Percentiles rank a stretch among this genome's conserved stretches.
phyloP scores from a whole-genome alignment of 2,329 filamentous ascomycete species.

The Pestalotiopsis sp. region DNA sequence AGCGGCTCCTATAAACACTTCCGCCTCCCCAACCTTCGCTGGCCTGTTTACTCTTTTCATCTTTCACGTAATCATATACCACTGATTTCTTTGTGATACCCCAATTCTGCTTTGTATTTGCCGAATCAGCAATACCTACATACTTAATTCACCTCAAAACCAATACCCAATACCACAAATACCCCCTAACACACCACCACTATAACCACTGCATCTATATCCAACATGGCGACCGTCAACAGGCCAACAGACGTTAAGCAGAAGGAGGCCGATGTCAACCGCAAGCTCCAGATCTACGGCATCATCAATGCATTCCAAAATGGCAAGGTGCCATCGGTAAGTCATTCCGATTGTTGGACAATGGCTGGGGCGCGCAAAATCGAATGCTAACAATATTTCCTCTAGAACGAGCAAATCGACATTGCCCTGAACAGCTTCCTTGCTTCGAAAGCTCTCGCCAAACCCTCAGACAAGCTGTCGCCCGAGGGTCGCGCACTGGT shows the following conservation, averaged over 20 bases:
- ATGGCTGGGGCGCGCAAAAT: not conserved
- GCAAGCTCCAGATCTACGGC: conserved; percentile 93
- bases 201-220: conserved; percentile 12
- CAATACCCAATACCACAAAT: not conserved
- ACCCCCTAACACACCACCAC: not conserved
- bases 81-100: conserved; percentile 13
- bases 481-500: conserved; percentile 79
- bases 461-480: conserved; percentile 76
- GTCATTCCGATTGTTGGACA: conserved; percentile 29
- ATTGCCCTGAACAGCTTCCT: conserved; percentile 89
- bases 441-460: conserved; percentile 66
- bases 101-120: not conserved
- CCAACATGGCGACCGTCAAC: conserved; percentile 56
- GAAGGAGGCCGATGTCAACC: conserved; percentile 86
- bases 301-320: conserved; percentile 82
- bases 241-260: conserved; percentile 69
- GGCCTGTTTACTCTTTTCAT: not conserved
- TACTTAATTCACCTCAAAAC: not conserved
- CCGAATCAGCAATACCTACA: not conserved
- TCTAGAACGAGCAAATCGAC: conserved; percentile 91
- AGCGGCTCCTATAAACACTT: conserved; percentile 7
- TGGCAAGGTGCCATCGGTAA: conserved; percentile 87
- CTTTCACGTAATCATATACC: conserved; percentile 9
- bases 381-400: conserved; percentile 13
- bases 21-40: not conserved